Conservation (phyloP, 305 asterid species). For the Solanum aculeatissimum region DNA sequence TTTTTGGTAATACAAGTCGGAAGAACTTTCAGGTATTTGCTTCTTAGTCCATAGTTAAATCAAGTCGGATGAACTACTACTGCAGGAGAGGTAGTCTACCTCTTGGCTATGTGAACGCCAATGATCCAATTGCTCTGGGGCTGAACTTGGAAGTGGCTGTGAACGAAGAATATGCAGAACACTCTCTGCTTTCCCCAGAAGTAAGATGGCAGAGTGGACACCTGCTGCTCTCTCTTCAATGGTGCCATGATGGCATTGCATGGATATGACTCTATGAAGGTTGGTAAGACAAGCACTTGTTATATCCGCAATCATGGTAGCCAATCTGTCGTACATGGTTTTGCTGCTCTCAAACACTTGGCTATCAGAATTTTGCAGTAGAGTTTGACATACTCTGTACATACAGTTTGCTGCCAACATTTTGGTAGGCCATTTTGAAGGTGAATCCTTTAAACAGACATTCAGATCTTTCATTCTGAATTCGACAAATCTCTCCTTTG, state of each 20-base stretch:
- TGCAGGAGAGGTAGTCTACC: conserved; percentile 17
- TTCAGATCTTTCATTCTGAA: conserved; percentile 24
- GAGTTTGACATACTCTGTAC: conserved; percentile 72
- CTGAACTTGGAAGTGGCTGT: conserved; percentile 28
- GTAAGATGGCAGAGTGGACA: conserved; percentile 40
- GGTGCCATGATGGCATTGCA: conserved; percentile 41
- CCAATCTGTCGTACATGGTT: conserved; percentile 30
- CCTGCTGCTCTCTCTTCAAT: conserved; percentile 51
- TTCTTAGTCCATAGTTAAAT: conserved; percentile 31
- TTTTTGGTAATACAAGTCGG: no score
- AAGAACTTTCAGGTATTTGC: background rate
- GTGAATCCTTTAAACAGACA: conserved; percentile 27
- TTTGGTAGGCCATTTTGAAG: conserved; percentile 55
- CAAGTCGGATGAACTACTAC: conserved; percentile 21
- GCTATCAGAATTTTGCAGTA: conserved; percentile 19
- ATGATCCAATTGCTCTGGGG: conserved; percentile 30
- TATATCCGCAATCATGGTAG: conserved; percentile 44
- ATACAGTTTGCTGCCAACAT: conserved; percentile 67
- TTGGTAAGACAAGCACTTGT: conserved; percentile 69
- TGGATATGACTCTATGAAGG: conserved; percentile 42
- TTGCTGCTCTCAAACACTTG: conserved; percentile 14
- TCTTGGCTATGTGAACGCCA: conserved; percentile 46
- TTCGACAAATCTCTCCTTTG: conserved; percentile 40
- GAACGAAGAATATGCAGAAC: conserved; percentile 46
- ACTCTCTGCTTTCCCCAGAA: conserved; percentile 56